Evolutionary conservation across 805 yeast genomes (phyloP), one percentile per base, ranked within the genome.

Genomic region (Pichia cabralensis): DNA sequence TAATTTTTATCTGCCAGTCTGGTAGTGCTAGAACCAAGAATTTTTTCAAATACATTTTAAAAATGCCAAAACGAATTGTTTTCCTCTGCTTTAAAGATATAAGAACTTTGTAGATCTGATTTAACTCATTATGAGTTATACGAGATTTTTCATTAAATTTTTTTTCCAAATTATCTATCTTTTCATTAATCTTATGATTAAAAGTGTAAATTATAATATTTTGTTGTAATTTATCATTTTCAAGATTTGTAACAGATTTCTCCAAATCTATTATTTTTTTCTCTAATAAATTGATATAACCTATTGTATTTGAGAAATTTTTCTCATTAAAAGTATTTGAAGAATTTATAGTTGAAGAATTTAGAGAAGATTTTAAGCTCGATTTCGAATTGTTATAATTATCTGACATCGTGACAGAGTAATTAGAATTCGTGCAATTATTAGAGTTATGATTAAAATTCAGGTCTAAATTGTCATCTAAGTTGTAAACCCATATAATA

Each of bases 401-500:
- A n/a, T n/a, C n/a, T n/a, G n/a, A n/a, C n/a, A n/a, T n/a, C n/a
- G n/a, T n/a, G n/a, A n/a, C n/a, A n/a, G n/a, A n/a, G n/a, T n/a
- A n/a, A n/a, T n/a, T n/a, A n/a, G n/a, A n/a, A n/a, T n/a, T n/a
- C n/a, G n/a, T n/a, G n/a, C n/a, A n/a, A n/a, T n/a, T n/a, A n/a
- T n/a, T n/a, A n/a, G n/a, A n/a, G n/a, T 4, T 12, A 4, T 23
- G 6, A 23, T 6, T 1, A 6, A 11, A 21, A 29, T 13, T 4
- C 2, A 13, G n/a, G 6, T n/a, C 16, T 18, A 7, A 18, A 8
- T 24, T 15, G 6, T 33, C 38, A n/a, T 41, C 20, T n/a, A 43
- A 22, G 16, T 39, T 36, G 19, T 42, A 42, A 6, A 41, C 16
- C 45, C 47, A 43, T 5, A 43, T 24, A 3, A 36, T 28, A 17